Base-by-base conservation (phyloP, 2,329 filamentous ascomycete species). In the Salinomyces thailandicus region DNA sequence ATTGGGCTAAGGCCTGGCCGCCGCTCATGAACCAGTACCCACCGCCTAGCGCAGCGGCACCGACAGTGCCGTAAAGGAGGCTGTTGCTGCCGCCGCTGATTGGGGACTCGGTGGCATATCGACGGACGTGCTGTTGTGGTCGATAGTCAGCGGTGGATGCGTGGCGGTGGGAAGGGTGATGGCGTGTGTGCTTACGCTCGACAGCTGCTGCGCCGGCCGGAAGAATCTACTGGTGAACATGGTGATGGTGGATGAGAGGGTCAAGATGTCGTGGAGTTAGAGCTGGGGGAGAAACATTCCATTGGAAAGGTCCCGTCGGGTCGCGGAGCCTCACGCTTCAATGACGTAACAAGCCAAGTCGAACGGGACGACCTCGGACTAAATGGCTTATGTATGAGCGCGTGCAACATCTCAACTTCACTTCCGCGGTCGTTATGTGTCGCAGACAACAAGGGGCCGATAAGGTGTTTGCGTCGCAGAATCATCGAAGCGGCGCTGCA, bases 51-150 rank as follows among this genome's bases (percentile, higher is more conserved):
- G 75, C 64, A 39, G 66, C 74, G 35, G 67, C 73, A 24, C 70
- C 78, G 32, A 72, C 68, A 39, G 69, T 77, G 26, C 69, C 68
- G 57, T 77, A 79, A 45, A 86, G 59, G 24, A 76, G 57, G 26
- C 71, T 61, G 54, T 74, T 77, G 56, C 68, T 72, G 57, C 71
- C 65, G 44, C 72, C 65, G 62, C 59, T 49, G 54, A 61, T 62
- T 42, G 68, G 64, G 30, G 62, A 59, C 44, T 68, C 61, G 46
- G 83, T 81, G 39, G 87, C 83, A 63, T 93, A 95, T 54, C 72
- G 70, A 57, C 78, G 76, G 58, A 76, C 67, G 56, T 73, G 71
- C 77, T 81, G 51, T 16, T 33, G 36, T 14, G 28, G 38, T 9
- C 8, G 15, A 17, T 13, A 16, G 33, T 35, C 24, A 35, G 33